These are phyloP conservation scores for Westerdykella ornata DNA, from an alignment of 2,329 filamentous ascomycete species.

Conservation along the genomic window DNA sequence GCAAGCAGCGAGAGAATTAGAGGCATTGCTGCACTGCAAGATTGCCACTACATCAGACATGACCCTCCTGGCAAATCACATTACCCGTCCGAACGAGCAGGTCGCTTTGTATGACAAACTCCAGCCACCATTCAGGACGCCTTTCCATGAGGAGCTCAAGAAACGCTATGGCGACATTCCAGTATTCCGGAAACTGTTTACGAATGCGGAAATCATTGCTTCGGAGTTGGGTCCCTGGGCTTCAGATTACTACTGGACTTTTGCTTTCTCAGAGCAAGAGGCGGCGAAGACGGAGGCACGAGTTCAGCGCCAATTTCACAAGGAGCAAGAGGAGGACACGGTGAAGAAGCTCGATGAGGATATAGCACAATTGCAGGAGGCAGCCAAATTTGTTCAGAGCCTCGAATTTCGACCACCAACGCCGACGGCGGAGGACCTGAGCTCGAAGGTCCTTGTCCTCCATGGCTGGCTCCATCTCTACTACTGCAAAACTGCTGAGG, in stretches of 20 bases:
- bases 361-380: conserved; percentile 53
- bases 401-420: conserved; percentile 43
- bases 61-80: conserved; percentile 51
- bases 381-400: conserved; percentile 49
- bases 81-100: conserved; percentile 55
- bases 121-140: conserved; percentile 52
- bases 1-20: conserved; percentile 64
- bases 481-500: conserved; percentile 53
- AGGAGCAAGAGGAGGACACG: conserved; percentile 15
- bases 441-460: conserved; percentile 65
- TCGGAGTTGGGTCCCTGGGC: conserved; percentile 75
- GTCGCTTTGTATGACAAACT: conserved; percentile 52
- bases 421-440: conserved; percentile 47
- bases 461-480: conserved; percentile 54
- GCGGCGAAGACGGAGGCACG: conserved; percentile 55
- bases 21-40: conserved; percentile 68
- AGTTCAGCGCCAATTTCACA: conserved; percentile 40
- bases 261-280: conserved; percentile 59
- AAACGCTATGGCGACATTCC: conserved; percentile 47
- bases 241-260: conserved; percentile 72
- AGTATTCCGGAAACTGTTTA: conserved; percentile 52
- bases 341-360: conserved; percentile 47
- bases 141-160: conserved; percentile 55
- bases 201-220: conserved; percentile 53
- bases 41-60: conserved; percentile 71